phyloP scores from a whole-genome alignment of 345 rosid species.

The Noccaea bulbosa region DNA sequence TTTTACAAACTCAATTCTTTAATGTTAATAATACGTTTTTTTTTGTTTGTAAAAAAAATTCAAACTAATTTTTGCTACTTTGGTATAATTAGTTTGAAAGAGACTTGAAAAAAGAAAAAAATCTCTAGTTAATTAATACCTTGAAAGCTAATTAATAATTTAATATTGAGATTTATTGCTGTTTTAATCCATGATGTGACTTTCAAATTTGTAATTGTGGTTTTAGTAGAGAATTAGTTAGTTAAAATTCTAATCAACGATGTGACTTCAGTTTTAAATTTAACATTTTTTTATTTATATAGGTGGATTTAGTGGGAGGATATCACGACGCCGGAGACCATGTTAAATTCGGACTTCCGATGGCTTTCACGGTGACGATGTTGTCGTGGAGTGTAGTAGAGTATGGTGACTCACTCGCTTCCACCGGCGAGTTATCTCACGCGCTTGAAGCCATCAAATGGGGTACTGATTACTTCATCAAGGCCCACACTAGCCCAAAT shows the following conservation, averaged over 20 bases:
- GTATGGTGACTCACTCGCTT: conserved; percentile 63
- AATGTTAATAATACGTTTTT: neutral
- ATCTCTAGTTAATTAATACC: neutral
- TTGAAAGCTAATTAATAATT: neutral
- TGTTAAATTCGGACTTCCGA: conserved; percentile 92
- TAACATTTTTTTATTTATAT: neutral
- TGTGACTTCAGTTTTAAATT: neutral
- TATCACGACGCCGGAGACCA: conserved; percentile 97
- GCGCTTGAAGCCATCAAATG: conserved; percentile 88
- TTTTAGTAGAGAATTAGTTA: neutral
- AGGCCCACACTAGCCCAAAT: conserved; percentile 85
- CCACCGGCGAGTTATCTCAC: conserved; percentile 72
- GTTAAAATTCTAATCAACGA: neutral
- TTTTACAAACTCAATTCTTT: neutral
- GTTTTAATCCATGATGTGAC: conserved; percentile 1
- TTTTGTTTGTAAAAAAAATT: neutral
- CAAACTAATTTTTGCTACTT: neutral
- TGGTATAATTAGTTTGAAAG: conserved; percentile 7
- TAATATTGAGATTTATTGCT: neutral
- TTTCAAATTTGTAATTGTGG: neutral
- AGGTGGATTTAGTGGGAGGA: conserved; percentile 98
- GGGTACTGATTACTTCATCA: conserved; percentile 95
- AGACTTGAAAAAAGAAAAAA: neutral
- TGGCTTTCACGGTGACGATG: conserved; percentile 96
- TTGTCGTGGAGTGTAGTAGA: conserved; percentile 86